Conservation (phyloP, 257 asterid genomes). For the Scutellaria baicalensis region DNA sequence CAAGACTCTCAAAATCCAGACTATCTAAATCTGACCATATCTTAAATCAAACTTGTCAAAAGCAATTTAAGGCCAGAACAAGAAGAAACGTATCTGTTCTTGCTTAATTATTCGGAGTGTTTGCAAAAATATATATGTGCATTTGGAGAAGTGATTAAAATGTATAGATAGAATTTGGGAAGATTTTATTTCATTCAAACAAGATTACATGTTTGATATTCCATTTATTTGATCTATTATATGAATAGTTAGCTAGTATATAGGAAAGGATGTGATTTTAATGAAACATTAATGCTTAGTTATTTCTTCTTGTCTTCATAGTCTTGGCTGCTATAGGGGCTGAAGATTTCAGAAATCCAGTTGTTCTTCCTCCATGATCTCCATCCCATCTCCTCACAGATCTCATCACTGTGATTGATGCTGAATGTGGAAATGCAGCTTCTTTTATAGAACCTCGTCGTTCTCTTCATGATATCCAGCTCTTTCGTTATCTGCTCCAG, state of each 20-base stretch:
- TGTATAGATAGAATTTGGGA: neutral
- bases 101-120: too few species aligned
- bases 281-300: neutral
- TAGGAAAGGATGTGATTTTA: neutral
- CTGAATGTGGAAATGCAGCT: constrained; percentile 92
- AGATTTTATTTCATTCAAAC: constrained; percentile 13
- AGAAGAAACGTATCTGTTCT: too few species aligned
- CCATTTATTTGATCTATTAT: neutral
- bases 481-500: constrained; percentile 49
- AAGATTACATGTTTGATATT: neutral
- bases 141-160: too few species aligned
- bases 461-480: constrained; percentile 71
- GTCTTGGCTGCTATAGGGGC: constrained; percentile 86
- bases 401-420: constrained; percentile 78
- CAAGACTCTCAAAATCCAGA: too few species aligned
- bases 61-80: too few species aligned
- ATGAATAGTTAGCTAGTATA: constrained; percentile 10
- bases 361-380: constrained; percentile 67
- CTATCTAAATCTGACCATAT: too few species aligned
- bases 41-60: too few species aligned
- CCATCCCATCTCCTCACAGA: constrained; percentile 96
- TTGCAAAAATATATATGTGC: too few species aligned
- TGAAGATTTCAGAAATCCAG: constrained; percentile 76
- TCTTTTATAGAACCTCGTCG: constrained; percentile 73
- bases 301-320: constrained; percentile 33